These are phyloP conservation scores for Xanthoconium stramineum DNA, from an alignment of 768 basidiomycete species.

Conservation along the genomic window DNA sequence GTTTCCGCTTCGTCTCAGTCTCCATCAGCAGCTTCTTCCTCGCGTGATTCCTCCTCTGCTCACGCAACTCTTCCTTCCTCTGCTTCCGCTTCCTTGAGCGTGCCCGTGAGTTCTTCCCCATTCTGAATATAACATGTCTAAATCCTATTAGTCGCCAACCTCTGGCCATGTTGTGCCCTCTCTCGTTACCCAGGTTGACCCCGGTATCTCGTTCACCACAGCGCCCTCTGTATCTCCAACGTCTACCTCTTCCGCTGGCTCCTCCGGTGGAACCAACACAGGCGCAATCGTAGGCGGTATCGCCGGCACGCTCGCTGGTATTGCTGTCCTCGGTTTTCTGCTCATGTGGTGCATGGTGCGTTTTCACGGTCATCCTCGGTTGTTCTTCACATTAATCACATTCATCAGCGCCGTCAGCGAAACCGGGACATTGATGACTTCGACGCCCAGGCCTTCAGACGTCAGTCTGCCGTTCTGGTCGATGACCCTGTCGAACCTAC, in stretches of 20 bases:
- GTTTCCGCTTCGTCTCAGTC: constrained; percentile 5
- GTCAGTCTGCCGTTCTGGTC: constrained; percentile 58
- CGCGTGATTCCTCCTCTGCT: constrained; percentile 2
- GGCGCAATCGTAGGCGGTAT: constrained; percentile 39
- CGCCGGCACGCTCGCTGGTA: constrained; percentile 43
- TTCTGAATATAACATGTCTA: background rate
- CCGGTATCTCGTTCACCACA: background rate
- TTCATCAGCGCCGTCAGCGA: constrained; percentile 41
- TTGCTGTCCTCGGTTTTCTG: constrained; percentile 38
- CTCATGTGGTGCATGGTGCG: constrained; percentile 49
- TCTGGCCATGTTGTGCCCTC: background rate
- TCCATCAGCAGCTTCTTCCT: background rate
- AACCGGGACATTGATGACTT: constrained; percentile 42
- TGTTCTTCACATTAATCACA: constrained; percentile 4
- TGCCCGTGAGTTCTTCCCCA: constrained; percentile 18
- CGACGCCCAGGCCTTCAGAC: constrained; percentile 56
- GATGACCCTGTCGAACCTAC: constrained; percentile 46
- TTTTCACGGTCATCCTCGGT: background rate
- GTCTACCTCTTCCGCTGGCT: constrained; percentile 30
- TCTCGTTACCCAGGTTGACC: background rate
- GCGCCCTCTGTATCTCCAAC: constrained; percentile 9
- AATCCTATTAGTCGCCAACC: background rate
- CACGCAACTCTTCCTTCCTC: constrained; percentile 3
- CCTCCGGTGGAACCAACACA: constrained; percentile 34
- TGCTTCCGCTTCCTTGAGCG: background rate